A percentile compares a stretch with the other conserved stretches of the same genome.
Evolutionary conservation across 2,329 filamentous ascomycete species (phyloP).

Genomic region (Fusarium neocosmosporiellum): DNA sequence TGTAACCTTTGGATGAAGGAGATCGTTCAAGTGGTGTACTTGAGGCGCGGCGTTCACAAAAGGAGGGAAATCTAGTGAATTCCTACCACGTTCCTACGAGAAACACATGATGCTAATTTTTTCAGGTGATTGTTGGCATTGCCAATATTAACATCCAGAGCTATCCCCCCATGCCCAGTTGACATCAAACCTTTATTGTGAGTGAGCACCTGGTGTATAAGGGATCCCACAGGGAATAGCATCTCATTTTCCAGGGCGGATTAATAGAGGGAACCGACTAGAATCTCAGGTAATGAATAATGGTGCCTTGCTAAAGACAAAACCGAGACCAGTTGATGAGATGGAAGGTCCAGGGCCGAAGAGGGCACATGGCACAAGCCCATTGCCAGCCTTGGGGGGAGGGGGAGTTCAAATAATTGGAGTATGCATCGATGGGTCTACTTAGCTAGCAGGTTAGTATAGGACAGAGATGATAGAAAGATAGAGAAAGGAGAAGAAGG

Average conservation of each 20-base stretch:
- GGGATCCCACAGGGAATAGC: constrained; percentile 63
- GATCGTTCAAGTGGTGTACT: background rate
- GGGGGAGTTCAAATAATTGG: constrained; percentile 66
- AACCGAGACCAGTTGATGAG: constrained; percentile 69
- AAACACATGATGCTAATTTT: background rate
- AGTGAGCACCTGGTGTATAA: background rate
- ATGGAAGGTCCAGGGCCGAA: constrained; percentile 74
- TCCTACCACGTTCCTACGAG: background rate
- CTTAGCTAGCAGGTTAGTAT: constrained; percentile 51
- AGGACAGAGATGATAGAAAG: background rate
- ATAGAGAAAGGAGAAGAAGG: background rate
- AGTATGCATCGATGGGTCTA: constrained; percentile 70
- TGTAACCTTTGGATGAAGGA: background rate
- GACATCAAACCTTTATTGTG: background rate
- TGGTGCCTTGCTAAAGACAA: constrained; percentile 81
- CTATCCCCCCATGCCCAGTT: background rate
- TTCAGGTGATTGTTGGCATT: background rate
- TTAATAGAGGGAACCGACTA: constrained; percentile 79
- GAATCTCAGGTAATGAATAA: constrained; percentile 83
- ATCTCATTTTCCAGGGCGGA: constrained; percentile 79
- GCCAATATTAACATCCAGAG: background rate
- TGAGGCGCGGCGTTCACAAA: background rate
- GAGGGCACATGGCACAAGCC: constrained; percentile 65
- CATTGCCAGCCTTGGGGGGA: constrained; percentile 62
- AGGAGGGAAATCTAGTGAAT: background rate